Evolutionary conservation across 495 filamentous ascomycete genomes (phyloP), one percentile per base, ranked within the genome.

Genomic region (Penicillium lividum): DNA sequence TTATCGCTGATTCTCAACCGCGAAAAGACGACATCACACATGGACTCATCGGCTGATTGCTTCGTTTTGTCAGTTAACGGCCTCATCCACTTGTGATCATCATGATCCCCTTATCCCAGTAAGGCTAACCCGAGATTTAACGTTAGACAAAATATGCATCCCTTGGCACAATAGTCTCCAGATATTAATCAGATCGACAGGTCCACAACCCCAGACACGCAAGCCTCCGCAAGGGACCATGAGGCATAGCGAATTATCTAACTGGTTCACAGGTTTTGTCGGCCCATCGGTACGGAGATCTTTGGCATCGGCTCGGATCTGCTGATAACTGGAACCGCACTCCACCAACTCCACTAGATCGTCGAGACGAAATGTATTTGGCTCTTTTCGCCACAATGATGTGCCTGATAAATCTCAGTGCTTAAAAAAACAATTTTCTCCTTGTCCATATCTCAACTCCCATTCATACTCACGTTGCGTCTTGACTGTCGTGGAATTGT

Each of bases 341-440:
- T 59, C 49, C 57, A 55, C 60, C 34, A 42, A 50, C 52, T 56
- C 44, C 50, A 51, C 33, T 42, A 54, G 57, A 64, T 60, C 57
- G 51, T 54, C 57, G 43, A 22, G 22, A 42, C 43, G 31, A 59
- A 22, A 57, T 40, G 53, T 54, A 64, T 60, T 64, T 55, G 31
- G 48, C 30, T 29, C 43, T 50, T 54, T 63, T 64, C 57, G 61
- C 61, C 61, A 64, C 57, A 42, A 63, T 56, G 56, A 46, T 59
- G 59, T 58, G 52, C 48, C 58, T 34, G 36, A 60, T 55, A 51
- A 56, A 50, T 18, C 27, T n/a, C 15, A 33, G 6, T 29, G 5
- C 30, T 27, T 27, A 7, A 46, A 27, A 18, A 22, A 22, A 22
- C 2, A 46, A 25, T 28, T 28, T 40, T 52, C 29, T 36, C 42